phyloP scores from a whole-genome alignment of 306 rosid species.

The Vicia sativa region DNA sequence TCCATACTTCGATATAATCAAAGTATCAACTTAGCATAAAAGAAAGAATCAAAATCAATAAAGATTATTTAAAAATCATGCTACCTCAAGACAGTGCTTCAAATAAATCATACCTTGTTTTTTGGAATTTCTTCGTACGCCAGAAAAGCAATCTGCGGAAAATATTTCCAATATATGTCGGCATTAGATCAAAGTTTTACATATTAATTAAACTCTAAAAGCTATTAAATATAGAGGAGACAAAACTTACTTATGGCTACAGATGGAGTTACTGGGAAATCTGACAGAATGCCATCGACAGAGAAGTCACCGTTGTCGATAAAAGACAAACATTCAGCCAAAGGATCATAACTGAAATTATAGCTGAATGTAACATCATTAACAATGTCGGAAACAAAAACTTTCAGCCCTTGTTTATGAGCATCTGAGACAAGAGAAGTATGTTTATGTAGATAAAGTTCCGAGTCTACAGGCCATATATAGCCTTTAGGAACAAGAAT shows the following conservation, averaged over 20 bases:
- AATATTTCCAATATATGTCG: background rate
- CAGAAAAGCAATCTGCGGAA: constrained; percentile 77
- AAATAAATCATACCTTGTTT: constrained; percentile 50
- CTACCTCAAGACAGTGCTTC: constrained; percentile 8
- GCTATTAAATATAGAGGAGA: background rate
- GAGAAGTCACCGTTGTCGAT: constrained; percentile 61
- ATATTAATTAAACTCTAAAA: background rate
- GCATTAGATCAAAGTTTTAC: background rate
- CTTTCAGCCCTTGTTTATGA: constrained; percentile 67
- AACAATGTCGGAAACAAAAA: constrained; percentile 64
- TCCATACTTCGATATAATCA: constrained; percentile 82
- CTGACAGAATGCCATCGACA: constrained; percentile 79
- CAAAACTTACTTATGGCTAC: constrained; percentile 68
- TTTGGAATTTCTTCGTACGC: constrained; percentile 44
- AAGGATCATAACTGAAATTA: constrained; percentile 82
- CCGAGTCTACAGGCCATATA: constrained; percentile 62
- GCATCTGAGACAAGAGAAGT: constrained; percentile 77
- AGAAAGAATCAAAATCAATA: constrained; percentile 41
- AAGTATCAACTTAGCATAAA: constrained; percentile 51
- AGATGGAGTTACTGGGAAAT: constrained; percentile 78
- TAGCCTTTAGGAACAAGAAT: constrained; percentile 74
- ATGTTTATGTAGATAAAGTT: constrained; percentile 53
- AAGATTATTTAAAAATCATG: constrained; percentile 26
- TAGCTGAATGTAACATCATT: constrained; percentile 64
- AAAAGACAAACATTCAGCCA: constrained; percentile 64